Evolutionary conservation across 495 filamentous ascomycete genomes (phyloP), one percentile per base, ranked within the genome.

Genomic region (Filosporella fistucella): DNA sequence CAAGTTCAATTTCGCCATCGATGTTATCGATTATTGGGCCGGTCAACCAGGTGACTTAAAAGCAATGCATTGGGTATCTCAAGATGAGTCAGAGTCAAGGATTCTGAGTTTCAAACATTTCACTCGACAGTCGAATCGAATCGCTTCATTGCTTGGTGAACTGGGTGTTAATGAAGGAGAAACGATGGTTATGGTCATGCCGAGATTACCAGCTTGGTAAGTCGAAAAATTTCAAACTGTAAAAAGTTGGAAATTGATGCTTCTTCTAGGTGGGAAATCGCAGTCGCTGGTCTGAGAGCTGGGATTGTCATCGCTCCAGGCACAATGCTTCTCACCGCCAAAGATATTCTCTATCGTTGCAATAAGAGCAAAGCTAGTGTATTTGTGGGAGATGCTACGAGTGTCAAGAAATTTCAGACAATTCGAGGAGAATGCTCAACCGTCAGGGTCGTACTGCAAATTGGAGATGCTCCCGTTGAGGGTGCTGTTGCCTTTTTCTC

Each of bases 211-310:
- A 22, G 46, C 4, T 29, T 49, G 46, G 46, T 47, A 39, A 11
- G 35, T n/a, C 5, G n/a, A n/a, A n/a, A n/a, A n/a, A n/a, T n/a
- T n/a, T n/a, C n/a, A n/a, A n/a, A n/a, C n/a, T n/a, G n/a, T n/a
- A n/a, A n/a, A n/a, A n/a, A n/a, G n/a, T n/a, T n/a, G n/a, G n/a
- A n/a, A n/a, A n/a, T n/a, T n/a, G n/a, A n/a, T n/a, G n/a, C n/a
- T n/a, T n/a, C n/a, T n/a, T 23, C 10, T 9, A 47, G 45, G 45
- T 49, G 46, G 46, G 46, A 49, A 32, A 40, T 49, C 16, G 46
- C 37, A 14, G 34, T 42, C 4, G 4, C 35, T 22, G 34, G 22
- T 6, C 2, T 49, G 11, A 3, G 46, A 1, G 21, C 1, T 16
- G 46, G 46, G 1, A 30, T 49, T 21, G 20, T 49, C 5, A 8